Percentiles rank a stretch among this genome's conserved stretches.
Evolutionary conservation across 441 rosid species (phyloP).

Genomic region (Kokia cookei): DNA sequence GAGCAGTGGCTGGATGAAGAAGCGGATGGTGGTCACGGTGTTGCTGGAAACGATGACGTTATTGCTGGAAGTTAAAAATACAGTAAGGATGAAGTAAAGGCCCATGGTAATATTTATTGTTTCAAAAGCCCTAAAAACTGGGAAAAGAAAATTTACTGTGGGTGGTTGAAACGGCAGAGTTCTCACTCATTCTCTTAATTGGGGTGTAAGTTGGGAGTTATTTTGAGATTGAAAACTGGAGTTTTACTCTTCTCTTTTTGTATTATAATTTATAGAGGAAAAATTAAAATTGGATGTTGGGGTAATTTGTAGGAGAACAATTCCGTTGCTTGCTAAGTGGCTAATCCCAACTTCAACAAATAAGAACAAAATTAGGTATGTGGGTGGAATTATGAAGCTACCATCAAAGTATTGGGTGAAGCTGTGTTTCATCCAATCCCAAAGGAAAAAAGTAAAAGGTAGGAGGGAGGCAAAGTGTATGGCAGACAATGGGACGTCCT

Average conservation of each 20-base stretch:
- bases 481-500: not conserved
- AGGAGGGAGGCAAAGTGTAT: not conserved
- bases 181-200: not conserved
- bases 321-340: not conserved
- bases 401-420: constrained; percentile 32
- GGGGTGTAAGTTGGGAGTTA: too few relatives aligned
- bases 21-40: constrained; percentile 32
- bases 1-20: constrained; percentile 61
- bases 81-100: constrained; percentile 14
- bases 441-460: not conserved
- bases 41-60: constrained; percentile 20
- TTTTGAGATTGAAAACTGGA: too few relatives aligned
- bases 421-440: constrained; percentile 2
- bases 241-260: too few relatives aligned
- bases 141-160: not conserved
- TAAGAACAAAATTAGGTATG: constrained; percentile 22
- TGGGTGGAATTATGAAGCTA: constrained; percentile 17
- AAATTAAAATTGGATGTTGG: too few relatives aligned
- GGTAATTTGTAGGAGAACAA: too few relatives aligned
- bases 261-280: too few relatives aligned
- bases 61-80: constrained; percentile 30
- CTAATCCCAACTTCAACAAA: not conserved
- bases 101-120: not conserved
- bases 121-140: not conserved
- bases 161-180: not conserved